Percentiles rank a stretch among this genome's conserved stretches.
Conservation (phyloP, 345 rosid species). For the Rhizophora apiculata region DNA sequence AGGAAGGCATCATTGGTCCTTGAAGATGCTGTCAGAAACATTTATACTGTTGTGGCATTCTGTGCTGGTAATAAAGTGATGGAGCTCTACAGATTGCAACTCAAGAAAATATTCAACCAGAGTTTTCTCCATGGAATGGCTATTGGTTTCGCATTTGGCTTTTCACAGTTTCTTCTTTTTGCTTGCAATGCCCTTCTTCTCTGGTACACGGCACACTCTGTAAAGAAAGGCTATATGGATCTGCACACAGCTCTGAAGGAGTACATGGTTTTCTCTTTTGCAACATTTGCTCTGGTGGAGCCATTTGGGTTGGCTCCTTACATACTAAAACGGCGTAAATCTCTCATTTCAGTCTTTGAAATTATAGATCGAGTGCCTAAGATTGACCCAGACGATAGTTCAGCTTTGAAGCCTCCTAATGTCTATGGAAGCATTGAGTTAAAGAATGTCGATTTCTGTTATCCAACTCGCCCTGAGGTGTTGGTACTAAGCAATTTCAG, state of each 20-base stretch:
- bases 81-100: conserved; percentile 92
- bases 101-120: conserved; percentile 72
- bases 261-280: conserved; percentile 97
- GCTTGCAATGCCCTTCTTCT: conserved; percentile 98
- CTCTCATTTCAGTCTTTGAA: conserved; percentile 92
- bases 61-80: conserved; percentile 99
- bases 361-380: conserved; percentile 92
- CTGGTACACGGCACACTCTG: conserved; percentile 80
- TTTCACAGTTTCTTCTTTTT: conserved; percentile 98
- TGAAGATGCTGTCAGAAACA: conserved; percentile 98
- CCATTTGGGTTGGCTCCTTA: conserved; percentile 99
- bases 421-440: conserved; percentile 96
- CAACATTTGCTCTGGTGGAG: conserved; percentile 97
- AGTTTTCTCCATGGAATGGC: conserved; percentile 93
- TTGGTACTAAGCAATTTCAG: conserved; percentile 95
- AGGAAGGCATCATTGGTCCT: conserved; percentile 97
- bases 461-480: conserved; percentile 87
- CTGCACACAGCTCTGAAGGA: conserved; percentile 80
- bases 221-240: conserved; percentile 42
- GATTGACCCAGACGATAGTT: conserved; percentile 90
- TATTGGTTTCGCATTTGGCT: conserved; percentile 94
- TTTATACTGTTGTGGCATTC: conserved; percentile 98
- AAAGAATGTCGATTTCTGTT: conserved; percentile 93
- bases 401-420: conserved; percentile 88
- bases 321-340: conserved; percentile 84